These are phyloP conservation scores for Pythium diclinum DNA, from an alignment of 352 stramenopile species.

Conservation along the genomic window DNA sequence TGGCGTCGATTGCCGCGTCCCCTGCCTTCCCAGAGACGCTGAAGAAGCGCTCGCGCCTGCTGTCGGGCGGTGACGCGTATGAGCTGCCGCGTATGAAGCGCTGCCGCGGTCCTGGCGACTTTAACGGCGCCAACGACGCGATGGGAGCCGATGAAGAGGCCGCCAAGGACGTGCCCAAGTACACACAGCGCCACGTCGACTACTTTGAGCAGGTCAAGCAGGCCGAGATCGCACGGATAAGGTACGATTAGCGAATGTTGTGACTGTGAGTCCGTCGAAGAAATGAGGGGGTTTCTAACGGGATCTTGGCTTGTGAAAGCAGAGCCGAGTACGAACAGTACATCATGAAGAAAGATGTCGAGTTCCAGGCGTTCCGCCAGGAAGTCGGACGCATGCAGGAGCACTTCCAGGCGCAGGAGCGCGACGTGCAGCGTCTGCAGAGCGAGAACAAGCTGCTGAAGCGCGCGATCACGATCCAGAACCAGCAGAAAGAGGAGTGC, in stretches of 20 bases:
- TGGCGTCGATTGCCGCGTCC: conserved; percentile 76
- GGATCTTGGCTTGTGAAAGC: background rate
- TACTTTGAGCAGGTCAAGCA: conserved; percentile 88
- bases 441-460: conserved; percentile 85
- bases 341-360: conserved; percentile 75
- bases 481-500: conserved; percentile 84
- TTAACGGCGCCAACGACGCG: conserved; percentile 24
- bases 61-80: conserved; percentile 40
- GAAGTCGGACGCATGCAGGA: conserved; percentile 53
- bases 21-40: conserved; percentile 62
- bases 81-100: conserved; percentile 64
- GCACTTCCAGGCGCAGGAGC: conserved; percentile 38
- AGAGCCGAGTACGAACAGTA: conserved; percentile 81
- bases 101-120: conserved; percentile 27
- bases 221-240: conserved; percentile 72
- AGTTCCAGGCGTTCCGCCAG: conserved; percentile 58
- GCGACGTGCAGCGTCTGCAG: conserved; percentile 58
- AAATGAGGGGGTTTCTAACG: background rate
- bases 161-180: conserved; percentile 69
- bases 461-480: conserved; percentile 83
- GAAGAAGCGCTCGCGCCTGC: conserved; percentile 73
- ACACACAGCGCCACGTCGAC: conserved; percentile 83
- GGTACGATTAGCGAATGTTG: conserved; percentile 25
- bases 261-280: background rate
- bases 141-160: conserved; percentile 28